Evolutionary conservation across 2,329 filamentous ascomycete genomes (phyloP).

Genomic region (Stenocarpella maydis): DNA sequence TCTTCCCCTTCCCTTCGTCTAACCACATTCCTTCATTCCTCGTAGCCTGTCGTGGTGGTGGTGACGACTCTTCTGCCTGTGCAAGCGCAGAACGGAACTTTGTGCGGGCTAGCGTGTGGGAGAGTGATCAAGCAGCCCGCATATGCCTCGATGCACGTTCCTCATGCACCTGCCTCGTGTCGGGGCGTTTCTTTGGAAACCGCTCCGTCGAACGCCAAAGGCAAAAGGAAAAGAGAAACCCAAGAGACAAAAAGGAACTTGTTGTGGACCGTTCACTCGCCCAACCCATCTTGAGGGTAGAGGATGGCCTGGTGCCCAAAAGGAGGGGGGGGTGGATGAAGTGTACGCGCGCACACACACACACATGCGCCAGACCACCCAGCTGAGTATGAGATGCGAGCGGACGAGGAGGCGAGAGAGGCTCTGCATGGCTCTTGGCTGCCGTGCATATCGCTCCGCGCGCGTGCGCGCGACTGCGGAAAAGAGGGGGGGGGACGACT

Average conservation of each 20-base stretch:
- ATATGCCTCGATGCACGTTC: background rate
- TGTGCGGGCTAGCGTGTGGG: background rate
- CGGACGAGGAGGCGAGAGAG: background rate
- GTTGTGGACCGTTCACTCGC: background rate
- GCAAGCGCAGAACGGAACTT: background rate
- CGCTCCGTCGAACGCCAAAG: background rate
- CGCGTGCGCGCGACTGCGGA: too few relatives aligned
- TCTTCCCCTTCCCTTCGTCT: background rate
- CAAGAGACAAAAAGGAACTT: background rate
- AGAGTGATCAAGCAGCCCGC: constrained; percentile 6
- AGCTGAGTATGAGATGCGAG: background rate
- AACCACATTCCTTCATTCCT: background rate
- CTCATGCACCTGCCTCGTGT: constrained; percentile 13
- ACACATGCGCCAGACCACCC: background rate
- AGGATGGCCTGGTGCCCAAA: too few relatives aligned
- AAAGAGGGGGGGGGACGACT: too few relatives aligned
- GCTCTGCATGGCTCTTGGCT: background rate
- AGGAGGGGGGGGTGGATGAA: background rate
- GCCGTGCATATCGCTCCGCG: background rate
- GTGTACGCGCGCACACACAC: too few relatives aligned
- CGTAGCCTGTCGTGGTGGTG: background rate
- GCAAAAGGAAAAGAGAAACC: background rate
- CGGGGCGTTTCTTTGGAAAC: background rate
- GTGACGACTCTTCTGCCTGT: background rate
- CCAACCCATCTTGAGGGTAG: background rate